Conservation (phyloP, 345 rosid genomes). For the Camelina sativa region DNA sequence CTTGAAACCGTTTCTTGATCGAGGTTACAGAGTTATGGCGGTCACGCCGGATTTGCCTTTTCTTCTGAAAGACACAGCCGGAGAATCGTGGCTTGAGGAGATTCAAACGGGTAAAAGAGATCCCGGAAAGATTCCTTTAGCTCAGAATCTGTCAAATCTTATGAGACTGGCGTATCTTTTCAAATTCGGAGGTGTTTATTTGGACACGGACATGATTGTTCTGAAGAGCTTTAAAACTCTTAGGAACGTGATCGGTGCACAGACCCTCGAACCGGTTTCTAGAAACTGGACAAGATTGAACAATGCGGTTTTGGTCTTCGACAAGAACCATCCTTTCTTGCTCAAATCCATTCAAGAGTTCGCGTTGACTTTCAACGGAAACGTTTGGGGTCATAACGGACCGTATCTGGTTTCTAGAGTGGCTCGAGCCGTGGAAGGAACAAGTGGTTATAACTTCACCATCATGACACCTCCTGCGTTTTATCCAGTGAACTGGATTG, state of each 20-base stretch:
- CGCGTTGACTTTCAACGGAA: slow-evolving; percentile 67
- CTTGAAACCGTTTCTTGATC: slow-evolving; percentile 55
- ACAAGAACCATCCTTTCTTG: slow-evolving; percentile 58
- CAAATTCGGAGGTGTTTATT: slow-evolving; percentile 73
- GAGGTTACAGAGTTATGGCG: slow-evolving; percentile 54
- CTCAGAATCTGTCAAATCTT: slow-evolving; percentile 69
- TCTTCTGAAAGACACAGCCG: slow-evolving; percentile 59
- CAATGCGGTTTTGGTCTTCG: slow-evolving; percentile 66
- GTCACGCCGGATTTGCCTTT: slow-evolving; percentile 57
- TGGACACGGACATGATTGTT: slow-evolving; percentile 75
- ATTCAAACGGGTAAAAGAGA: slow-evolving; percentile 57
- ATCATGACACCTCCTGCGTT: slow-evolving; percentile 67
- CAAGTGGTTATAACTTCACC: slow-evolving; percentile 49
- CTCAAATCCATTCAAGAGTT: slow-evolving; percentile 65
- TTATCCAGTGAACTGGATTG: slow-evolving; percentile 64
- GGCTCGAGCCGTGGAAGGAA: slow-evolving; percentile 46
- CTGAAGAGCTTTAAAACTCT: slow-evolving; percentile 54
- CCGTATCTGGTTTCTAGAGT: slow-evolving; percentile 72
- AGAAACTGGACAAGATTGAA: slow-evolving; percentile 70
- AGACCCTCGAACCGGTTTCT: slow-evolving; percentile 46
- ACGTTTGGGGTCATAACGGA: slow-evolving; percentile 79
- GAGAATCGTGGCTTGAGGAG: slow-evolving; percentile 61
- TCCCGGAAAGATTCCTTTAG: slow-evolving; percentile 58
- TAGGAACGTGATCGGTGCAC: slow-evolving; percentile 71
- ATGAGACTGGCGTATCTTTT: slow-evolving; percentile 58